These are phyloP conservation scores for Crotalaria pallida DNA, from an alignment of 306 rosid genomes.

Conservation along the genomic window DNA sequence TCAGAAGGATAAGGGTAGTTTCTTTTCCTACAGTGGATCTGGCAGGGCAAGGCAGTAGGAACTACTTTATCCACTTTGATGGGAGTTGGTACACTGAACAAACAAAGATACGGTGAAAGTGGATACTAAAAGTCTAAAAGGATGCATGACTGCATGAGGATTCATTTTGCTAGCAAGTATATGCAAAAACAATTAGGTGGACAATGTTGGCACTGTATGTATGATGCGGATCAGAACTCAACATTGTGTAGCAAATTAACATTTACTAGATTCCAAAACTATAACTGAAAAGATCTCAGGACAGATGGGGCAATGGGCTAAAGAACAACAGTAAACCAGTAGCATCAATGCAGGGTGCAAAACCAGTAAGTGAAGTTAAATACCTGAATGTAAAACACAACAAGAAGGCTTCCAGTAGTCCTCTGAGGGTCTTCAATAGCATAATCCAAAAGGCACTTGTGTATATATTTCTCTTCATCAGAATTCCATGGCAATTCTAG, in stretches of 20 bases:
- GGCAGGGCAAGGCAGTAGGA: background rate
- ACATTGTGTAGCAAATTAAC: background rate
- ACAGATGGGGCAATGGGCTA: background rate
- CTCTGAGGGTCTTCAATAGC: slow-evolving; percentile 61
- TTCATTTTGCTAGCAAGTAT: background rate
- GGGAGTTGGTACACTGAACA: background rate
- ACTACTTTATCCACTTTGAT: background rate
- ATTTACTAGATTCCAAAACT: background rate
- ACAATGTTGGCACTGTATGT: no score
- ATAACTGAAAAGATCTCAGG: slow-evolving; percentile 1
- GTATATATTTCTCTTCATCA: slow-evolving; percentile 85
- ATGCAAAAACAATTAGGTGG: background rate
- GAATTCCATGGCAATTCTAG: slow-evolving; percentile 94
- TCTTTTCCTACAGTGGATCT: background rate
- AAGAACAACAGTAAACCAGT: slow-evolving; percentile 14
- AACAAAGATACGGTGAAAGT: background rate
- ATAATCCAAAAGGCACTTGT: slow-evolving; percentile 75
- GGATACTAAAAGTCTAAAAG: background rate
- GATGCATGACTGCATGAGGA: background rate
- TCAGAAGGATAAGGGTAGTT: background rate
- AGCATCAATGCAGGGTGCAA: slow-evolving; percentile 1
- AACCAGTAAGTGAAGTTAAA: background rate
- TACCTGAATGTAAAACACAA: slow-evolving; percentile 94
- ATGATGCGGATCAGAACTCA: background rate
- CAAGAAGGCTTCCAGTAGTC: slow-evolving; percentile 81